phyloP scores from a whole-genome alignment of 352 stramenopile species.

The Phytophthora colocasiae region DNA sequence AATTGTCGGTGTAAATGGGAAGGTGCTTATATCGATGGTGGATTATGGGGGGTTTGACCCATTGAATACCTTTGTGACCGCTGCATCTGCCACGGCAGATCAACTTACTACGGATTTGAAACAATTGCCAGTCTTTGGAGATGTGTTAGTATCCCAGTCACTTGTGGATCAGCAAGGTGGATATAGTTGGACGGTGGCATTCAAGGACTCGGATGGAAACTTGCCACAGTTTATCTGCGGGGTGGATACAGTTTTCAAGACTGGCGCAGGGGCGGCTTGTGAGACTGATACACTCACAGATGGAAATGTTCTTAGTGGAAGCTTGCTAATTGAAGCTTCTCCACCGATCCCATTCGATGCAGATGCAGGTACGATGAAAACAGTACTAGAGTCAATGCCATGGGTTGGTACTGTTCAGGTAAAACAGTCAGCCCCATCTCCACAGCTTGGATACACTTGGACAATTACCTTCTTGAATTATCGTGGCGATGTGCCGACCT shows the following conservation, averaged over 20 bases:
- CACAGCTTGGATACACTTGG: constrained; percentile 78
- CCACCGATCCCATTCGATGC: constrained; percentile 67
- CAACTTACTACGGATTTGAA: constrained; percentile 58
- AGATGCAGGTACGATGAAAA: constrained; percentile 51
- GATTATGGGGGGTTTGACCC: constrained; percentile 58
- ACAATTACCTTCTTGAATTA: constrained; percentile 84
- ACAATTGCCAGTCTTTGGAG: constrained; percentile 64
- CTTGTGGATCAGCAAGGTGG: constrained; percentile 73
- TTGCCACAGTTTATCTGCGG: constrained; percentile 80
- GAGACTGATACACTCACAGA: constrained; percentile 72
- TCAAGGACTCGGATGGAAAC: constrained; percentile 69
- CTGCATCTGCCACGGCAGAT: constrained; percentile 44
- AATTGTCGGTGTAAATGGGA: constrained; percentile 34
- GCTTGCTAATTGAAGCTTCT: constrained; percentile 73
- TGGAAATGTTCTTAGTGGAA: constrained; percentile 78
- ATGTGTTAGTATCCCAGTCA: constrained; percentile 68
- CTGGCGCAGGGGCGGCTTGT: constrained; percentile 39
- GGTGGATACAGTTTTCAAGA: constrained; percentile 46
- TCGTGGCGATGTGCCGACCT: constrained; percentile 61
- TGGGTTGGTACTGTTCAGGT: constrained; percentile 76
- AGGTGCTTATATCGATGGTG: constrained; percentile 46
- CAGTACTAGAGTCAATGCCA: constrained; percentile 59
- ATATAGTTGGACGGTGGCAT: constrained; percentile 81
- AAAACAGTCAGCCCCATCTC: constrained; percentile 45
- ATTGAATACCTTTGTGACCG: constrained; percentile 62